These are phyloP conservation scores for Dichotomocladium elegans DNA, from an alignment of 371 early-diverging fungal species.

Conservation along the genomic window DNA sequence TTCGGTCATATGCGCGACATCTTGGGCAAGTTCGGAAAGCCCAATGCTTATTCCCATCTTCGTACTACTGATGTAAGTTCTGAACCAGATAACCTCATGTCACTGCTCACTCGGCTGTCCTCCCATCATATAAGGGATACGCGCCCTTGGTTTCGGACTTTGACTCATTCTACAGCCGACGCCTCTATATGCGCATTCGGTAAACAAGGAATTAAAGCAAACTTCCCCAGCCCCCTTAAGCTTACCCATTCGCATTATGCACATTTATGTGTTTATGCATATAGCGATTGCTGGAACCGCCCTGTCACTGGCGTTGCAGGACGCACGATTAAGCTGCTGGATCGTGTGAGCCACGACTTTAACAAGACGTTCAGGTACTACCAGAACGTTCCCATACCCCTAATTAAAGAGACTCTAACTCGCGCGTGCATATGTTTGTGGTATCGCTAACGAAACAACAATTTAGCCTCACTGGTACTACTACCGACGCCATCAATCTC, in stretches of 20 bases:
- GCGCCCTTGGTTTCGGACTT: slow-evolving; percentile 93
- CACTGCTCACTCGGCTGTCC: too few species aligned
- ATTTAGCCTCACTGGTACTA: slow-evolving; percentile 74
- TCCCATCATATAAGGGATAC: slow-evolving; percentile 72
- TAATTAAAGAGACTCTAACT: background rate
- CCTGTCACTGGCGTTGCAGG: slow-evolving; percentile 97
- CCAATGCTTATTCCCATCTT: slow-evolving; percentile 69
- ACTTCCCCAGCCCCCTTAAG: too few species aligned
- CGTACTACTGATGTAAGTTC: slow-evolving; percentile 61
- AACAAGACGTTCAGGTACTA: slow-evolving; percentile 91
- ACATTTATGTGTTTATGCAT: too few species aligned
- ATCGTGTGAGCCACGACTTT: slow-evolving; percentile 80
- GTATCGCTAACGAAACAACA: background rate
- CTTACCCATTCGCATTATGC: too few species aligned
- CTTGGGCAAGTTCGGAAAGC: slow-evolving; percentile 77
- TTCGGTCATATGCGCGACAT: slow-evolving; percentile 93
- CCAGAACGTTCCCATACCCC: slow-evolving; percentile 28
- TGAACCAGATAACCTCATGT: too few species aligned
- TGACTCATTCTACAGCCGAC: slow-evolving; percentile 97
- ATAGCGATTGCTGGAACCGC: slow-evolving; percentile 94
- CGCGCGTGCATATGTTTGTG: background rate
- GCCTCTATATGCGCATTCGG: slow-evolving; percentile 90
- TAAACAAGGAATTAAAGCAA: slow-evolving; percentile 14
- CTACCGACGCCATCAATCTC: slow-evolving; percentile 88
- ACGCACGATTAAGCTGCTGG: slow-evolving; percentile 82